Conservation (phyloP, 495 filamentous ascomycete species). For the Tirmania nivea region DNA sequence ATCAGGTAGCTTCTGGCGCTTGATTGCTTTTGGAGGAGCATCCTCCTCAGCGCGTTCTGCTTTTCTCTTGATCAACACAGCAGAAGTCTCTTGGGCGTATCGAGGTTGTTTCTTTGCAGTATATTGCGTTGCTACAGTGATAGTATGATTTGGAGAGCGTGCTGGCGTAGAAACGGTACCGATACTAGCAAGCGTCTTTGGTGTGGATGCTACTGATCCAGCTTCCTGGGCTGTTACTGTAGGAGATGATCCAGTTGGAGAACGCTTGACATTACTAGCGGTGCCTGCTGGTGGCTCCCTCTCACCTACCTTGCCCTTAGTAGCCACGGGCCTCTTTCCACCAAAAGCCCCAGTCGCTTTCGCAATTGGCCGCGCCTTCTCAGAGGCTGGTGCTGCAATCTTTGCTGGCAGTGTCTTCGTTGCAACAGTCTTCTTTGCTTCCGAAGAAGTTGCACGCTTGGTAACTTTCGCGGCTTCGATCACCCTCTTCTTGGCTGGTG, state of each 20-base stretch:
- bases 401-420: neutral
- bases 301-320: slow-evolving; percentile 20
- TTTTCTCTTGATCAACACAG: slow-evolving; percentile 1
- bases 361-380: neutral
- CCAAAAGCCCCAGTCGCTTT: neutral
- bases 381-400: neutral
- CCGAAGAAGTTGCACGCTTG: too few relatives aligned
- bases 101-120: neutral
- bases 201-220: slow-evolving; percentile 23
- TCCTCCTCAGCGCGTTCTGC: slow-evolving; percentile 11
- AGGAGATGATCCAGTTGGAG: slow-evolving; percentile 37
- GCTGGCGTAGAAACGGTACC: slow-evolving; percentile 18
- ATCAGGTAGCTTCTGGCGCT: slow-evolving; percentile 8
- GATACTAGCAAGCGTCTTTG: neutral
- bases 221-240: slow-evolving; percentile 33
- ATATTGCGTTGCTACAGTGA: slow-evolving; percentile 1
- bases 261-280: slow-evolving; percentile 32
- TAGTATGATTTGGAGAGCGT: slow-evolving; percentile 19
- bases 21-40: slow-evolving; percentile 7
- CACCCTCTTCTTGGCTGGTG: neutral
- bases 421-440: neutral
- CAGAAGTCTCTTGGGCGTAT: neutral
- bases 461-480: too few relatives aligned
- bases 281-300: slow-evolving; percentile 4
- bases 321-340: slow-evolving; percentile 13